Conservation (phyloP, 805 yeast genomes). For the Candida peoriensis region DNA sequence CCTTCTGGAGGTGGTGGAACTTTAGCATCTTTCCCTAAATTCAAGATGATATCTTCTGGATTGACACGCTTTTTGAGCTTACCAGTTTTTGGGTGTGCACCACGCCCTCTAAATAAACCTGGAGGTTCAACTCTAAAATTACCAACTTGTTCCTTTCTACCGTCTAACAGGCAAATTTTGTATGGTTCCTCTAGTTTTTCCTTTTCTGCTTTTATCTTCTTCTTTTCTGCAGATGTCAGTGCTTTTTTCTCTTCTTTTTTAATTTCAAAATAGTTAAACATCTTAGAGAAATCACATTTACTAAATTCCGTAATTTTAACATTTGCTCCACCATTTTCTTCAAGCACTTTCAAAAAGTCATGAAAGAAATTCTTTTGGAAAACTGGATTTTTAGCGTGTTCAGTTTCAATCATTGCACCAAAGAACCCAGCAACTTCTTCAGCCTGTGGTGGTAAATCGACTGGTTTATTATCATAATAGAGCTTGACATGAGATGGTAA, state of each 20-base stretch:
- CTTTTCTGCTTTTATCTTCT: slow-evolving; percentile 61
- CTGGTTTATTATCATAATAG: slow-evolving; percentile 72
- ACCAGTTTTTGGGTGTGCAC: slow-evolving; percentile 96
- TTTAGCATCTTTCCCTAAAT: slow-evolving; percentile 65
- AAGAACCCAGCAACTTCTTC: slow-evolving; percentile 97
- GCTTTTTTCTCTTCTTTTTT: slow-evolving; percentile 68
- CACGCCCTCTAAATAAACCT: slow-evolving; percentile 92
- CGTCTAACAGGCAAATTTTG: slow-evolving; percentile 76
- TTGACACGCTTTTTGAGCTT: slow-evolving; percentile 77
- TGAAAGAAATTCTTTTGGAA: slow-evolving; percentile 83
- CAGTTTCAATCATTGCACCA: slow-evolving; percentile 83
- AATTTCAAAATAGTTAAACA: slow-evolving; percentile 65
- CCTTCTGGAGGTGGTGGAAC: slow-evolving; percentile 85
- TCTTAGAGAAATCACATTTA: slow-evolving; percentile 73
- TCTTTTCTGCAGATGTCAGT: slow-evolving; percentile 70
- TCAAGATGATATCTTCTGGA: slow-evolving; percentile 87
- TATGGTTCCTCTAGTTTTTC: slow-evolving; percentile 76
- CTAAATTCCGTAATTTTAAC: slow-evolving; percentile 51
- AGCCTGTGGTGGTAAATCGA: slow-evolving; percentile 69
- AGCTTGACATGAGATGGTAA: slow-evolving; percentile 73
- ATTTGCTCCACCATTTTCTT: slow-evolving; percentile 64
- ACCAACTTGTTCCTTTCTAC: slow-evolving; percentile 88
- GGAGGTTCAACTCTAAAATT: slow-evolving; percentile 96
- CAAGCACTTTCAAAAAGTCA: slow-evolving; percentile 67
- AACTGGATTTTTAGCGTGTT: slow-evolving; percentile 81